These are phyloP conservation scores for Trichophyton verrucosum DNA, from an alignment of 2,329 filamentous ascomycete genomes.

Conservation along the genomic window DNA sequence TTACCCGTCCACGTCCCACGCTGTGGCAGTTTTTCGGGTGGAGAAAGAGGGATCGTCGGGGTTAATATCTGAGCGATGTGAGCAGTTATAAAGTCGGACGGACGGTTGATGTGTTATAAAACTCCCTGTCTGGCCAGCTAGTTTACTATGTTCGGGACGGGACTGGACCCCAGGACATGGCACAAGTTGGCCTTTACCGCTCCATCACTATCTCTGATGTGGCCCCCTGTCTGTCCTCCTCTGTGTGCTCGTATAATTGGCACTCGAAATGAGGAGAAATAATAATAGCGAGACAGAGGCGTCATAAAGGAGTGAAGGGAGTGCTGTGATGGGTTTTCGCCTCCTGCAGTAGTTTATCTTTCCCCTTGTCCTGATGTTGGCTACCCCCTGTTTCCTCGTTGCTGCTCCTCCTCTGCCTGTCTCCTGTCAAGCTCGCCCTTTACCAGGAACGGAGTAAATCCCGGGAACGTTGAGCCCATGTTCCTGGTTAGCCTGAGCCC, in stretches of 20 bases:
- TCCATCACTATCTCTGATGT: not conserved
- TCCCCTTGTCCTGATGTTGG: not conserved
- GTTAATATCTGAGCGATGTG: slow-evolving; percentile 3
- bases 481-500: not conserved
- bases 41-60: not conserved
- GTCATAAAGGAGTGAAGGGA: not conserved
- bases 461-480: not conserved
- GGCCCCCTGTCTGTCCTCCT: not conserved
- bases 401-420: not conserved
- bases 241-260: not conserved
- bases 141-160: not conserved
- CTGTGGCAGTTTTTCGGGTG: not conserved
- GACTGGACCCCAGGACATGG: not conserved
- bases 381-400: not conserved
- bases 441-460: not conserved
- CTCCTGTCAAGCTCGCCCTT: not conserved
- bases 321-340: not conserved
- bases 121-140: not conserved
- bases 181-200: not conserved
- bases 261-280: too few relatives aligned
- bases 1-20: not conserved
- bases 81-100: not conserved
- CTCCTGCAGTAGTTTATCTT: not conserved
- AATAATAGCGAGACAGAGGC: not conserved
- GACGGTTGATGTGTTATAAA: slow-evolving; percentile 1